These are phyloP conservation scores for Penstemon davidsonii DNA, from an alignment of 257 asterid genomes.

Conservation along the genomic window DNA sequence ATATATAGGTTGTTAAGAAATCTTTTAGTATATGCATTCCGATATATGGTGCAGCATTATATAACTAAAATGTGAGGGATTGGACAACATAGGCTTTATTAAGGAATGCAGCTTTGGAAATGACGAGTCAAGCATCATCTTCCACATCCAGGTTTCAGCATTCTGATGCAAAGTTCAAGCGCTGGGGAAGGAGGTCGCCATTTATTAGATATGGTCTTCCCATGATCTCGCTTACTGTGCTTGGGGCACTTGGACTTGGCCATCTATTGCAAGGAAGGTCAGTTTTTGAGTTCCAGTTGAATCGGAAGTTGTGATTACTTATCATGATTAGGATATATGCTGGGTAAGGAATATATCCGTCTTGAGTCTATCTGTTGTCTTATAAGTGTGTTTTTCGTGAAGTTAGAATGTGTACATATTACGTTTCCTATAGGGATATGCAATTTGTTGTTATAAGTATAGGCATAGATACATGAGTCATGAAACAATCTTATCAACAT, in stretches of 20 bases:
- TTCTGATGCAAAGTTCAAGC: conserved; percentile 51
- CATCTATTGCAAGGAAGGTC: conserved; percentile 95
- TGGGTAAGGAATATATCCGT: conserved; percentile 3
- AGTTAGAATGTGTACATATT: neutral
- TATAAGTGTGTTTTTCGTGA: neutral
- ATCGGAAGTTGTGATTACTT: neutral
- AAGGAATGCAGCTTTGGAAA: too few relatives aligned
- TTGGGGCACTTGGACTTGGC: conserved; percentile 92
- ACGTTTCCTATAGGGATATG: neutral
- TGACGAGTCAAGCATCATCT: too few relatives aligned
- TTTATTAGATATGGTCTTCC: conserved; percentile 91
- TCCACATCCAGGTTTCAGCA: conserved; percentile 21
- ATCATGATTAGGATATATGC: neutral
- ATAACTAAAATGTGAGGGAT: too few relatives aligned
- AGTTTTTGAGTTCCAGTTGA: conserved; percentile 24
- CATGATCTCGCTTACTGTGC: conserved; percentile 86
- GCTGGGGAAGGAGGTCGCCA: conserved; percentile 83
- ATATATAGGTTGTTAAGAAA: too few relatives aligned
- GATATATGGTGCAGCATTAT: too few relatives aligned
- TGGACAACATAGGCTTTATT: too few relatives aligned
- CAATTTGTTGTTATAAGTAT: neutral
- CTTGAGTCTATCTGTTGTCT: neutral
- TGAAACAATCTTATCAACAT: neutral
- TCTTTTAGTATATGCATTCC: too few relatives aligned
- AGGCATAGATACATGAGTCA: neutral